Evolutionary conservation across 2,329 filamentous ascomycete genomes (phyloP).

Genomic region (Hymenoscyphus fraxineus): DNA sequence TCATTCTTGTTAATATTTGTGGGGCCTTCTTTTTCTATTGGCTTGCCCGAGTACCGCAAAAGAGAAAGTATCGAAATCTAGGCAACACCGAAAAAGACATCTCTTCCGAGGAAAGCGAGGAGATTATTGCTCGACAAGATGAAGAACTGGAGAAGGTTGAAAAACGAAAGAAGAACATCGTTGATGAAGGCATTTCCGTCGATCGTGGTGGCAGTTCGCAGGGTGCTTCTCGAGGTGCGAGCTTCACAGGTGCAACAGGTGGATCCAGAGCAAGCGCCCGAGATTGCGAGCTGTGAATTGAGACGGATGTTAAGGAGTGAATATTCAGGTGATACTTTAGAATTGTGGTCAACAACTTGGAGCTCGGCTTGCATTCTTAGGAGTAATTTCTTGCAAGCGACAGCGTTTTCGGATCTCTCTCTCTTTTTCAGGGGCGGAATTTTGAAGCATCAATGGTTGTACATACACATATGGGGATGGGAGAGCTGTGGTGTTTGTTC

Average conservation of each 20-base stretch:
- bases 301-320: no score
- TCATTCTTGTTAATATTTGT: conserved; percentile 49
- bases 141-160: conserved; percentile 5
- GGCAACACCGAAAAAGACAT: no score
- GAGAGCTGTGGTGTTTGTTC: no score
- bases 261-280: not conserved
- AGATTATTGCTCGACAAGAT: not conserved
- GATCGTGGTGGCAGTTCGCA: not conserved
- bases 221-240: not conserved
- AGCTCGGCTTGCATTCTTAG: no score
- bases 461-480: no score
- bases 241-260: no score
- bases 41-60: conserved; percentile 45
- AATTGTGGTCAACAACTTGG: no score
- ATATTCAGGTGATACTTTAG: no score
- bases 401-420: no score
- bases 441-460: no score
- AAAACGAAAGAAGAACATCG: not conserved
- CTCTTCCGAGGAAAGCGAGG: not conserved
- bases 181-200: conserved; percentile 6
- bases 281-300: not conserved
- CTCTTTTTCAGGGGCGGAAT: no score
- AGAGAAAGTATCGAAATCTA: conserved; percentile 4
- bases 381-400: no score
- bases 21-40: conserved; percentile 53